Evolutionary conservation across 2,329 filamentous ascomycete genomes (phyloP).

Genomic region (Penicillium decumbens): DNA sequence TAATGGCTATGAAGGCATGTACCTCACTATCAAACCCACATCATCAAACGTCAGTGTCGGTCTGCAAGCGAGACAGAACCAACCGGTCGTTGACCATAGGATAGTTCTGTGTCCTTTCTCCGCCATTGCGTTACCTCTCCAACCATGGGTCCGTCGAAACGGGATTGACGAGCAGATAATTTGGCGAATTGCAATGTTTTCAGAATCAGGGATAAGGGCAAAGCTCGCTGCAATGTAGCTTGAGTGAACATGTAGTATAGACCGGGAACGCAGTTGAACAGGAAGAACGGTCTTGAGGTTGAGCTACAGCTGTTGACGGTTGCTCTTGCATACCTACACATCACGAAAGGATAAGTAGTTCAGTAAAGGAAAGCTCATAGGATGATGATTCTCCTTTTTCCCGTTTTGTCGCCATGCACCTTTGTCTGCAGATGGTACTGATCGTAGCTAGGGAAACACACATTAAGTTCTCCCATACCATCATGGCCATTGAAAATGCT

Average conservation of each 20-base stretch:
- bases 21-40: conserved; percentile 42
- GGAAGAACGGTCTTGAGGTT: background rate
- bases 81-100: conserved; percentile 16
- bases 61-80: conserved; percentile 40
- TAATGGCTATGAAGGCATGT: conserved; percentile 21
- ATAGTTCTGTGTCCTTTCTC: conserved; percentile 57
- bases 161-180: conserved; percentile 71
- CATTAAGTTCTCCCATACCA: background rate
- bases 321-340: no score
- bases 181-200: conserved; percentile 53
- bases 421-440: background rate
- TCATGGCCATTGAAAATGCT: background rate
- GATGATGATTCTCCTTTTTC: background rate
- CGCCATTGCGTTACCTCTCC: conserved; percentile 93
- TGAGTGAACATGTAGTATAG: background rate
- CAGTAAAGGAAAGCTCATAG: no score
- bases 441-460: background rate
- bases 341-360: background rate
- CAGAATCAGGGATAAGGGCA: no score
- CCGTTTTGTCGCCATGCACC: background rate
- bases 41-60: conserved; percentile 35
- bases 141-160: conserved; percentile 50
- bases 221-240: background rate
- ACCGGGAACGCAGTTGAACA: background rate
- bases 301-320: background rate